Conservation (phyloP, 106 monocot species). For the Phalaenopsis aphrodite region DNA sequence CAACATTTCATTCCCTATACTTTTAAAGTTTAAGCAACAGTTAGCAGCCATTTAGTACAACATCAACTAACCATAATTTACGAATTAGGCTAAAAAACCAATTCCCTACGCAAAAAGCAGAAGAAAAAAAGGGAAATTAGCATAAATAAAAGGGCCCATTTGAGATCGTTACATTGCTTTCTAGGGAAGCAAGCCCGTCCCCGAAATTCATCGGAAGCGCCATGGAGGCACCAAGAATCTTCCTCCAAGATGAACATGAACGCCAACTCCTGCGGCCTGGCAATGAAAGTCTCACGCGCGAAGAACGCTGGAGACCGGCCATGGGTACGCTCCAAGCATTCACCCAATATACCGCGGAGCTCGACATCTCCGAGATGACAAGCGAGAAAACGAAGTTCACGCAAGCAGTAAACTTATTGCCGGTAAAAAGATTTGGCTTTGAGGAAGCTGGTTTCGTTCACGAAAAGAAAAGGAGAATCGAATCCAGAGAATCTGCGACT, state of each 20-base stretch:
- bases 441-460: background rate
- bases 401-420: no score
- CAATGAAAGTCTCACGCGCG: background rate
- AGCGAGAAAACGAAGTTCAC: background rate
- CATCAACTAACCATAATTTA: background rate
- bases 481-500: background rate
- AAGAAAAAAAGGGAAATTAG: background rate
- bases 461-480: background rate
- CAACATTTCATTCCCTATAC: background rate
- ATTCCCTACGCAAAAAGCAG: background rate
- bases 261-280: background rate
- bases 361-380: conserved; percentile 13
- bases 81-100: background rate
- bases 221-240: conserved; percentile 25
- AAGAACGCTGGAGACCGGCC: background rate
- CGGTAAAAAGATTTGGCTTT: background rate
- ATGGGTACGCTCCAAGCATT: conserved; percentile 9
- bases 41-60: background rate
- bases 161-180: conserved; percentile 27
- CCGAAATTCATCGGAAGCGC: conserved; percentile 30
- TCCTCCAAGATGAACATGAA: conserved; percentile 4
- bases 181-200: conserved; percentile 22
- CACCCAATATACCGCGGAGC: conserved; percentile 14
- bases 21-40: background rate
- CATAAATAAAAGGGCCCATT: background rate